Conservation (phyloP, 352 stramenopile genomes). For the Globisporangium echinulatum region DNA sequence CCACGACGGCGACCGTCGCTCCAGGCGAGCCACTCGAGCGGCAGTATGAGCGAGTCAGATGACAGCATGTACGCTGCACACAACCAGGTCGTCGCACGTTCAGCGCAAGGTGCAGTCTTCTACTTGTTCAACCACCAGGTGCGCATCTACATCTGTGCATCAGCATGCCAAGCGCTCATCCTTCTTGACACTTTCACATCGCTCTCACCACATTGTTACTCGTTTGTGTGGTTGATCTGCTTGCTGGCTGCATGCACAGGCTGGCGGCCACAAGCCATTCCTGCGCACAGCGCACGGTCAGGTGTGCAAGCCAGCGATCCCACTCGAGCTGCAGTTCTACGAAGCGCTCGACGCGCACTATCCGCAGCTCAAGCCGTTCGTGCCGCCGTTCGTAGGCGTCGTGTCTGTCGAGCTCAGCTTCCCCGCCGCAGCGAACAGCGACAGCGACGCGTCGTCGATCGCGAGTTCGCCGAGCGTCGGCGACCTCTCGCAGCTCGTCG, state of each 20-base stretch:
- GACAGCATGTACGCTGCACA: conserved; percentile 10
- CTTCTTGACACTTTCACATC: no score
- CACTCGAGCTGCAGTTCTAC: conserved; percentile 74
- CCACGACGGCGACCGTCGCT: conserved; percentile 5
- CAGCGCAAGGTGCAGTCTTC: conserved; percentile 56
- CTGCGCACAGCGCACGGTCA: conserved; percentile 52
- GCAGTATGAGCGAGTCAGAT: conserved; percentile 12
- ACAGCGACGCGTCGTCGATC: conserved; percentile 11
- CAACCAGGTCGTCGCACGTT: conserved; percentile 61
- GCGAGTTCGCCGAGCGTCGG: conserved; percentile 12
- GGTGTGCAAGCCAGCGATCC: conserved; percentile 73
- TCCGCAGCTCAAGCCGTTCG: conserved; percentile 57
- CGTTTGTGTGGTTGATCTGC: no score
- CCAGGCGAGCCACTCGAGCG: conserved; percentile 7
- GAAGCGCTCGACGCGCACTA: conserved; percentile 37
- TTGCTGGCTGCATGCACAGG: conserved; percentile 14
- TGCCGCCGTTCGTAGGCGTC: conserved; percentile 61
- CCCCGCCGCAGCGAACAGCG: conserved; percentile 1
- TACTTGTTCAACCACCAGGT: conserved; percentile 80
- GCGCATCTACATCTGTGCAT: neutral
- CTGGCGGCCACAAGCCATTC: conserved; percentile 70
- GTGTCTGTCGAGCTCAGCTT: conserved; percentile 47
- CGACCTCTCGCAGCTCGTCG: conserved; percentile 12
- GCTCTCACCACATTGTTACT: no score
- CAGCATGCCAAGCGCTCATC: neutral